Base-by-base conservation (phyloP, 306 rosid genomes). In the Prosopis cineraria region DNA sequence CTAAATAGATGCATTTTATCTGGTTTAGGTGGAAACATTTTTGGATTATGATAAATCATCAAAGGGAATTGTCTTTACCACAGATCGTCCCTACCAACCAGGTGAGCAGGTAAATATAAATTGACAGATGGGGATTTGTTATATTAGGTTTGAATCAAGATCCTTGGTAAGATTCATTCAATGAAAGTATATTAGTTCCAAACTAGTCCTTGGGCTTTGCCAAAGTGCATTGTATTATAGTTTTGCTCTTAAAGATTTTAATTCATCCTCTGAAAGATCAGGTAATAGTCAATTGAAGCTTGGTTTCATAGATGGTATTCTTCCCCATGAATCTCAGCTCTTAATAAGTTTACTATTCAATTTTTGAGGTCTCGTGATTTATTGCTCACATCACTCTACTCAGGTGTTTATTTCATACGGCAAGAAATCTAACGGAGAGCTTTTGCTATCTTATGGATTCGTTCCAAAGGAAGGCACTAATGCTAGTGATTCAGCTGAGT, bases 351-450 rank as follows among this genome's bases (percentile, higher is more conserved):
- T 44, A 60, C 1, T 37, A 40, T 7, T 7, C 36, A 60, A 45
- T 63, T 68, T 64, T 50, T 58, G 56, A 43, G 29, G 27, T 72
- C 31, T 29, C 39, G 68, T 67, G 75, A 65, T 81, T 82, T 52
- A 84, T 70, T 74, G 3, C 79, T 80, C 68, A 78, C 27, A 58
- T 82, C 60, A 75, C 83, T 79, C 72, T 64, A 62, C 72, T 43
- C 87, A 95, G 98, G 98, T 95, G 75, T 95, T 92, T 82, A 95
- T 95, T 83, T 95, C 98, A 0, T 95, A 92, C 75, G 97, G 97
- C 22, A 95, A 88, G 76, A 95, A 95, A 84, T 95, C 98, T 59
- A 95, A 92, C 7, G 97, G 97, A 80, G 98, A 95, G 89, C 89
- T 91, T 44, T 84, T 95, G 87, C 80, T 95, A 27, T 95, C 98